Conservation (phyloP, 1,284 basidiomycete species). For the Moniliella sp. region DNA sequence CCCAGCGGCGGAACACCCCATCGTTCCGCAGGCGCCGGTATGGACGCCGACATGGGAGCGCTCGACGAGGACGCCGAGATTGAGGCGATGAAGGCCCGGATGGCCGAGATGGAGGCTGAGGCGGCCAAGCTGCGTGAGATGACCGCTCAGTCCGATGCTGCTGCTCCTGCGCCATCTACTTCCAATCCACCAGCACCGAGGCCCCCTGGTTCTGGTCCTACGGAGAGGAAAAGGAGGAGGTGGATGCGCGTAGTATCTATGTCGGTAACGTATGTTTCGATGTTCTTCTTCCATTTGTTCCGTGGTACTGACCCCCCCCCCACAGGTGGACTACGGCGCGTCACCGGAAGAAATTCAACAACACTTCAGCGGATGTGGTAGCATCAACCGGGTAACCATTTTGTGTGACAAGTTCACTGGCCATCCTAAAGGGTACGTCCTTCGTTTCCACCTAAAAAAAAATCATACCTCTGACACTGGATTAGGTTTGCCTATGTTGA, state of each 20-base stretch:
- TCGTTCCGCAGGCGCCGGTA: conserved; percentile 3
- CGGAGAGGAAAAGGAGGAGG: conserved; percentile 39
- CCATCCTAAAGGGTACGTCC: conserved; percentile 79
- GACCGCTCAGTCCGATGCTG: conserved; percentile 18
- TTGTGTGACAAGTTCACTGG: conserved; percentile 98
- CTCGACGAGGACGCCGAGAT: conserved; percentile 38
- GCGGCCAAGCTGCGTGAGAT: conserved; percentile 70
- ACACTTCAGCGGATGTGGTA: conserved; percentile 90
- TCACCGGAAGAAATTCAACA: conserved; percentile 95
- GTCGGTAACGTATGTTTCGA: conserved; percentile 67
- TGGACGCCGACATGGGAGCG: conserved; percentile 15
- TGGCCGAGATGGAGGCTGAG: conserved; percentile 64
- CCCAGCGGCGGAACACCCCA: too few relatives aligned
- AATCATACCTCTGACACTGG: background rate
- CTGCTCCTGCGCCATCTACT: conserved; percentile 32
- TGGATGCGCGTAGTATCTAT: conserved; percentile 74
- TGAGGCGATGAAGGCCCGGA: conserved; percentile 56
- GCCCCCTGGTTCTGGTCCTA: conserved; percentile 45
- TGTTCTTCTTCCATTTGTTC: background rate
- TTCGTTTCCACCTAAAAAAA: background rate
- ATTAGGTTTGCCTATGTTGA: conserved; percentile 89
- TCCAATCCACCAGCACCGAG: conserved; percentile 12
- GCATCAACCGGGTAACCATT: conserved; percentile 95
- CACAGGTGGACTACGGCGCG: conserved; percentile 82
- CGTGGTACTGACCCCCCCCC: background rate